These are phyloP conservation scores for Dacryopinax spathularia DNA, from an alignment of 768 basidiomycete genomes.

Conservation along the genomic window DNA sequence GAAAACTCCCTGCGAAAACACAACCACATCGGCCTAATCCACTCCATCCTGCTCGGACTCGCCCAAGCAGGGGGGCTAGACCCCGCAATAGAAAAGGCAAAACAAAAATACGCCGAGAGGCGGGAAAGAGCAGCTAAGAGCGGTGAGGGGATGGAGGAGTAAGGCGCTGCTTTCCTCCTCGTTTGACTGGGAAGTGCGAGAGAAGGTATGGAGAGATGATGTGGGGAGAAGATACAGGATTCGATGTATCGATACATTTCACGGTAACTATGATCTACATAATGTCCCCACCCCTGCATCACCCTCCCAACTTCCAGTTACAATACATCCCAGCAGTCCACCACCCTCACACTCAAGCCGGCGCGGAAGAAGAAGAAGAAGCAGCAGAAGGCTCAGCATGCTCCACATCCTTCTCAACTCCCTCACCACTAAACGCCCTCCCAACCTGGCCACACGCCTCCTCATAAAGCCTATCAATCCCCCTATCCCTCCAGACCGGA, in stretches of 20 bases:
- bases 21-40: constrained; percentile 71
- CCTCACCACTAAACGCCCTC: constrained; percentile 4
- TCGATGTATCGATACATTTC: too few species aligned
- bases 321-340: too few species aligned
- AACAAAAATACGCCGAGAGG: neutral
- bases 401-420: too few species aligned
- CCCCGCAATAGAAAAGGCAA: constrained; percentile 14
- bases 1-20: constrained; percentile 78
- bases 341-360: too few species aligned
- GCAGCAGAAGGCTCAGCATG: too few species aligned
- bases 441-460: constrained; percentile 9
- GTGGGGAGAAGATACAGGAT: too few species aligned
- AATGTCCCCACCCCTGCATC: too few species aligned
- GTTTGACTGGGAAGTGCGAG: too few species aligned
- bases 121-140: constrained; percentile 10
- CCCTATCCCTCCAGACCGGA: neutral
- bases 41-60: constrained; percentile 55
- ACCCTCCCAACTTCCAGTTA: too few species aligned
- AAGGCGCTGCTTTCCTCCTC: neutral
- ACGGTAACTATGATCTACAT: too few species aligned
- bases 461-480: neutral
- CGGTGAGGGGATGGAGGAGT: neutral
- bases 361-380: too few species aligned
- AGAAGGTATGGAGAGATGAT: too few species aligned
- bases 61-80: constrained; percentile 55